These are phyloP conservation scores for Podochytrium sp. DNA, from an alignment of 192 early-diverging fungal species.

Conservation along the genomic window DNA sequence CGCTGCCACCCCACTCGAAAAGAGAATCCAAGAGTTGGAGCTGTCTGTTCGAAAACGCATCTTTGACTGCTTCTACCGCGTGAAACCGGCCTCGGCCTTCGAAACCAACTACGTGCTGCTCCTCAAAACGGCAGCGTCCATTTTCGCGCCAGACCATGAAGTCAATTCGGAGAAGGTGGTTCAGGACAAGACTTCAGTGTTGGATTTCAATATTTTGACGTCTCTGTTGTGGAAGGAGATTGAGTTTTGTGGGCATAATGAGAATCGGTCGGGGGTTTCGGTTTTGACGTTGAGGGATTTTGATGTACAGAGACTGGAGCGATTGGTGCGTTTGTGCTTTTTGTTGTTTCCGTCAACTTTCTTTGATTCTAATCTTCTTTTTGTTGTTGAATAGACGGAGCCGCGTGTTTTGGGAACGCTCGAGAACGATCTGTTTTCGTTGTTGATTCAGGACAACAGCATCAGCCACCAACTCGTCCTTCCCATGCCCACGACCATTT, in stretches of 20 bases:
- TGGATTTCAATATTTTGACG: constrained; percentile 16
- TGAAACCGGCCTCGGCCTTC: constrained; percentile 57
- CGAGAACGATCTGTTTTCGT: constrained; percentile 8
- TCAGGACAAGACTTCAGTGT: background rate
- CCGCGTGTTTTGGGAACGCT: background rate
- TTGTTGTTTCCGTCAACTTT: background rate
- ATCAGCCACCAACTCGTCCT: constrained; percentile 15
- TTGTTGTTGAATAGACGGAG: too few relatives aligned
- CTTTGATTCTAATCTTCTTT: background rate
- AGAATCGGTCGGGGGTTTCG: constrained; percentile 11
- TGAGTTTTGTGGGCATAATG: constrained; percentile 16
- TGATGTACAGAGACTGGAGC: constrained; percentile 47
- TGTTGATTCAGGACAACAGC: constrained; percentile 7
- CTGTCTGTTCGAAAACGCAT: constrained; percentile 65
- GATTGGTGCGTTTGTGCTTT: constrained; percentile 38
- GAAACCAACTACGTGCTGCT: constrained; percentile 47
- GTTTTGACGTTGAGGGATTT: constrained; percentile 33
- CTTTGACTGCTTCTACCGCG: constrained; percentile 70
- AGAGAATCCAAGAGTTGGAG: constrained; percentile 61
- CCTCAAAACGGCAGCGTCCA: constrained; percentile 38
- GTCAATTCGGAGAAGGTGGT: constrained; percentile 13
- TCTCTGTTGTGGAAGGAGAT: constrained; percentile 21
- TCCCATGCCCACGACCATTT: constrained; percentile 36
- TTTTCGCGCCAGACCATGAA: constrained; percentile 58
- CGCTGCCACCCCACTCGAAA: constrained; percentile 29